Percentiles rank a stretch among this genome's conserved stretches.
phyloP scores from a whole-genome alignment of 495 filamentous ascomycete genomes.

The Tuber calosporum region DNA sequence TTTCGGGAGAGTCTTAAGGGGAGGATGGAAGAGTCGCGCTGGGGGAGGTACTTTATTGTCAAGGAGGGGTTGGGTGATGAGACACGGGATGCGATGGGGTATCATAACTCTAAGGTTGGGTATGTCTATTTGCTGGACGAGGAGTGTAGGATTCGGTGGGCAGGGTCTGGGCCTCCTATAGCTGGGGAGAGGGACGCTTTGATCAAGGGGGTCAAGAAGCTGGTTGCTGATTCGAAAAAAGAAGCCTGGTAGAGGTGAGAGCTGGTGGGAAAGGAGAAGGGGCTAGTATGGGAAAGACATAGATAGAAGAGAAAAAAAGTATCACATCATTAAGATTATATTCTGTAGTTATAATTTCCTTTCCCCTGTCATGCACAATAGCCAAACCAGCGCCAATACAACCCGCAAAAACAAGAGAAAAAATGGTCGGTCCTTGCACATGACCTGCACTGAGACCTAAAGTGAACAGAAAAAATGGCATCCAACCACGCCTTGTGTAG shows the following conservation, averaged over 20 bases:
- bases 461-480: background rate
- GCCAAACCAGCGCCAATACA: constrained; percentile 28
- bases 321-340: constrained; percentile 10
- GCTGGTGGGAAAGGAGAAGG: constrained; percentile 9
- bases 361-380: constrained; percentile 17
- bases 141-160: constrained; percentile 87
- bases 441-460: background rate
- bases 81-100: constrained; percentile 67
- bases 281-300: background rate
- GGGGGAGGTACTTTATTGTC: constrained; percentile 76
- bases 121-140: constrained; percentile 90
- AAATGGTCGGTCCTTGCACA: constrained; percentile 5
- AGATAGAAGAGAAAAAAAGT: constrained; percentile 6
- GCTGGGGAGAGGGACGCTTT: constrained; percentile 63
- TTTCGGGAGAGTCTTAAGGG: constrained; percentile 59
- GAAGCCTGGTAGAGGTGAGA: constrained; percentile 30
- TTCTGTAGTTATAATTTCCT: constrained; percentile 26
- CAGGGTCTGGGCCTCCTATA: constrained; percentile 71
- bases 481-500: background rate
- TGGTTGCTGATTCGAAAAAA: constrained; percentile 54
- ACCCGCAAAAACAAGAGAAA: constrained; percentile 17
- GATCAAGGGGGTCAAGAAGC: constrained; percentile 58
- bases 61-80: constrained; percentile 63
- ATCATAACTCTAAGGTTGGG: constrained; percentile 81
- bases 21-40: constrained; percentile 53